Evolutionary conservation across 805 yeast genomes (phyloP).

Genomic region (Maudiozyma barnettii): DNA sequence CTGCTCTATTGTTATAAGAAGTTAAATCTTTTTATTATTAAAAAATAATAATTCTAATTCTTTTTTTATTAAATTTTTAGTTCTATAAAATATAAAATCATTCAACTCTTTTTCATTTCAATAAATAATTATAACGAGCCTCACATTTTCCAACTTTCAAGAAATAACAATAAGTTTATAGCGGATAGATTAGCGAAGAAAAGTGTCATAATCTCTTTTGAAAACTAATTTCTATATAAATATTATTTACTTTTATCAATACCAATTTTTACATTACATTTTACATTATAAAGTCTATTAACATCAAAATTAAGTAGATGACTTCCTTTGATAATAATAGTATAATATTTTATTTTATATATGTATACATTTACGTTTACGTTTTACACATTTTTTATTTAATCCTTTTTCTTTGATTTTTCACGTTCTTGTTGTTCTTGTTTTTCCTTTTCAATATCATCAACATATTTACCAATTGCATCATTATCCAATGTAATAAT

Average conservation of each 20-base stretch:
- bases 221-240: background rate
- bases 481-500: slow-evolving; percentile 56
- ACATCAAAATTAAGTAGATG: no score
- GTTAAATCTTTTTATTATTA: background rate
- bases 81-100: background rate
- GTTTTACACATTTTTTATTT: background rate
- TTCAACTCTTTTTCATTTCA: no score
- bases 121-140: no score
- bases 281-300: no score
- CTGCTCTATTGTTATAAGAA: slow-evolving; percentile 15
- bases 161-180: no score
- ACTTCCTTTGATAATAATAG: no score
- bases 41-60: background rate
- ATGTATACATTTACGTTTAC: background rate
- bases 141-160: no score
- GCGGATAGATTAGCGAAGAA: no score
- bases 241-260: background rate
- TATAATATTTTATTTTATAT: background rate
- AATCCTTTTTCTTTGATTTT: slow-evolving; percentile 34
- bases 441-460: slow-evolving; percentile 80
- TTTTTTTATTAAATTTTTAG: background rate
- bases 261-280: background rate
- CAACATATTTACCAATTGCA: slow-evolving; percentile 64
- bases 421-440: slow-evolving; percentile 66
- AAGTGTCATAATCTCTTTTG: background rate